These are phyloP conservation scores for Roridomyces roridus DNA, from an alignment of 768 basidiomycete genomes.

Conservation along the genomic window DNA sequence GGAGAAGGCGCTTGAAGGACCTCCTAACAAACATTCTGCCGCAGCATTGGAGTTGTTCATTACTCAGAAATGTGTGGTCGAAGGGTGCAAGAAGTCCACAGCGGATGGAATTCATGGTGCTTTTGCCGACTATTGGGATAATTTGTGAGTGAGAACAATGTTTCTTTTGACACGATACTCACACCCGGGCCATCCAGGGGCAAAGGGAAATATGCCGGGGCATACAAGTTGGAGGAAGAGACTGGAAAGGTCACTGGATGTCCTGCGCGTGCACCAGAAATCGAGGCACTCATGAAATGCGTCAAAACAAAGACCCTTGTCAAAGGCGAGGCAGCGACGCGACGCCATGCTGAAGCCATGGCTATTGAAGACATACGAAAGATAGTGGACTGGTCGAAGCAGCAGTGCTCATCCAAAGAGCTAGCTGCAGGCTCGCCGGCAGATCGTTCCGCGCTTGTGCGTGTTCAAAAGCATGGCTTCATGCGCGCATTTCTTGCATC, in stretches of 20 bases:
- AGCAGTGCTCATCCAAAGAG: conserved; percentile 18
- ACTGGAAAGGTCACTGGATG: conserved; percentile 33
- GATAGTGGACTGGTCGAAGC: conserved; percentile 34
- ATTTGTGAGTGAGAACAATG: conserved; percentile 27
- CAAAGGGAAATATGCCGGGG: conserved; percentile 28
- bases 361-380: conserved; percentile 35
- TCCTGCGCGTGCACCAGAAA: conserved; percentile 31
- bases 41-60: conserved; percentile 33
- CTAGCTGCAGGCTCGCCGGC: conserved; percentile 1
- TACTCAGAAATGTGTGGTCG: conserved; percentile 36
- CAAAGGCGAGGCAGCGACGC: conserved; percentile 28
- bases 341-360: conserved; percentile 39
- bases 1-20: conserved; percentile 32
- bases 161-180: conserved; percentile 3
- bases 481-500: conserved; percentile 34
- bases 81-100: conserved; percentile 25
- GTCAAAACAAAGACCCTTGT: conserved; percentile 28
- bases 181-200: conserved; percentile 6
- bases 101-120: conserved; percentile 33
- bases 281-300: conserved; percentile 30
- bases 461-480: conserved; percentile 32
- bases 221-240: conserved; percentile 31
- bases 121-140: conserved; percentile 35
- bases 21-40: conserved; percentile 35
- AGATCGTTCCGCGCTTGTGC: conserved; percentile 10